phyloP scores from a whole-genome alignment of 345 rosid genomes.

The Aquilaria yunnanensis region DNA sequence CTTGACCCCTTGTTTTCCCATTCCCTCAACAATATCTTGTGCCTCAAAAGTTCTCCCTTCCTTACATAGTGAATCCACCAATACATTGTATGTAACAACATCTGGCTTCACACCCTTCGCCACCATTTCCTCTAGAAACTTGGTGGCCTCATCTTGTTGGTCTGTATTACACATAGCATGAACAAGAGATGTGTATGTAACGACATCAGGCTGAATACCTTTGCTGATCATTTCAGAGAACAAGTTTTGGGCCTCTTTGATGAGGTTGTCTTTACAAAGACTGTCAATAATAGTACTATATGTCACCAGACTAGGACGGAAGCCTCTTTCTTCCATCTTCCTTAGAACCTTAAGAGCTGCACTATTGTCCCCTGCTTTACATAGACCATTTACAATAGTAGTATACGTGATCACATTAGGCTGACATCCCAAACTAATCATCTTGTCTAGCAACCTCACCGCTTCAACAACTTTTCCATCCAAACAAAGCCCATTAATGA shows the following conservation, averaged over 20 bases:
- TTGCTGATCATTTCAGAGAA: conserved; percentile 6
- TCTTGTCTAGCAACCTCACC: conserved; percentile 3
- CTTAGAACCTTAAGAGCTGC: conserved; percentile 18
- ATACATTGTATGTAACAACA: conserved; percentile 8
- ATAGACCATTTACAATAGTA: conserved; percentile 10
- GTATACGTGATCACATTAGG: conserved; percentile 7
- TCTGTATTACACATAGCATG: conserved; percentile 2
- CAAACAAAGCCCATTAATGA: conserved; percentile 12
- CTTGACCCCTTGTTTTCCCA: not conserved
- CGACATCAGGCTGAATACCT: not conserved
- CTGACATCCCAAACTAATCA: conserved; percentile 6
- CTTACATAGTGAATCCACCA: conserved; percentile 12
- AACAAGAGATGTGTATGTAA: conserved; percentile 7
- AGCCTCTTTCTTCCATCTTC: conserved; percentile 11
- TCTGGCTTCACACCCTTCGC: conserved; percentile 7
- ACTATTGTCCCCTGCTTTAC: conserved; percentile 8
- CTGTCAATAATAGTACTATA: conserved; percentile 10
- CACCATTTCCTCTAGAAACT: conserved; percentile 6
- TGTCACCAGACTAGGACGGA: not conserved
- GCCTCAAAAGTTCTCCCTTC: conserved; percentile 3
- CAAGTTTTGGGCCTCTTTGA: conserved; percentile 6
- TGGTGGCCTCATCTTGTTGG: not conserved
- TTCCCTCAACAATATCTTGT: conserved; percentile 3
- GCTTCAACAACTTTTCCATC: conserved; percentile 11
- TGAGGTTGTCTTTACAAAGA: conserved; percentile 10